Percentiles rank a stretch among this genome's conserved stretches.
Evolutionary conservation across 2,329 filamentous ascomycete species (phyloP).

Genomic region (Chrysoporthe cubensis): DNA sequence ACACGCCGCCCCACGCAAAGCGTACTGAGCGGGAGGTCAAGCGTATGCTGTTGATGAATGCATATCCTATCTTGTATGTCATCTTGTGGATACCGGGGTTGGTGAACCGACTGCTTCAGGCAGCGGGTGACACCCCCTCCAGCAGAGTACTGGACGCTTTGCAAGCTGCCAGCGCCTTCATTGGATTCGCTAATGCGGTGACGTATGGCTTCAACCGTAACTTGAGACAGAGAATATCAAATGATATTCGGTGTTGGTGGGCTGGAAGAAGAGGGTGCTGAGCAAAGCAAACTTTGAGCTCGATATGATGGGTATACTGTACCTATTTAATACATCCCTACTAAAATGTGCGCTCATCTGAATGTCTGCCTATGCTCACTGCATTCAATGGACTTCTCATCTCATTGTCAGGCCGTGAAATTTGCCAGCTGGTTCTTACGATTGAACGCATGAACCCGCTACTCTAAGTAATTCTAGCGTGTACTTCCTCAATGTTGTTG

Average conservation of each 20-base stretch:
- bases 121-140: slow-evolving; percentile 29
- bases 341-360: not conserved
- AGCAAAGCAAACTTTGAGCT: not conserved
- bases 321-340: not conserved
- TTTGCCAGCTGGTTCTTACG: too few relatives aligned
- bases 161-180: slow-evolving; percentile 42
- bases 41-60: slow-evolving; percentile 42
- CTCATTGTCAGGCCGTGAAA: too few relatives aligned
- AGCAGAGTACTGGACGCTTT: slow-evolving; percentile 31
- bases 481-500: too few relatives aligned
- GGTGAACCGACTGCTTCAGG: slow-evolving; percentile 39
- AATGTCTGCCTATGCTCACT: not conserved
- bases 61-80: slow-evolving; percentile 43
- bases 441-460: too few relatives aligned
- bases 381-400: too few relatives aligned
- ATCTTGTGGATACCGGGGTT: slow-evolving; percentile 44
- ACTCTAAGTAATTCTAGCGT: too few relatives aligned
- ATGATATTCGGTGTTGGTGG: not conserved
- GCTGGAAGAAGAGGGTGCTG: not conserved
- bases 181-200: slow-evolving; percentile 43
- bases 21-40: slow-evolving; percentile 34
- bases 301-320: not conserved
- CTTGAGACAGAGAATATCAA: slow-evolving; percentile 11
- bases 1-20: slow-evolving; percentile 23
- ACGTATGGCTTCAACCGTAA: slow-evolving; percentile 39